Evolutionary conservation across 2,329 filamentous ascomycete genomes (phyloP).

Genomic region (Penicillium expansum): DNA sequence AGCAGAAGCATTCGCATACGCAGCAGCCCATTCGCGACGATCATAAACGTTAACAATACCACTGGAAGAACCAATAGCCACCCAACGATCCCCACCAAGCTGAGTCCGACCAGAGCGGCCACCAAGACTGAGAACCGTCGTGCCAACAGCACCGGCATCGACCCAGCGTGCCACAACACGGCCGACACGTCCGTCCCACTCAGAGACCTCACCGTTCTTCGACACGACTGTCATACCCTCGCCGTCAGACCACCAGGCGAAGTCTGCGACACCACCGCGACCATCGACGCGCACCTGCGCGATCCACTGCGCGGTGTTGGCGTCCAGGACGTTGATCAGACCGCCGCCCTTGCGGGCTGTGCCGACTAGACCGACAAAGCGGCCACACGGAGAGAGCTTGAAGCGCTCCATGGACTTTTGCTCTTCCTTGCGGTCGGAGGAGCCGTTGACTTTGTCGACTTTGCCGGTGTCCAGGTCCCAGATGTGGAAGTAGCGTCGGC

Average conservation of each 20-base stretch:
- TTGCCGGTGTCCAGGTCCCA: conserved; percentile 83
- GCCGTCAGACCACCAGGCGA: conserved; percentile 87
- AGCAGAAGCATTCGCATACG: conserved; percentile 34
- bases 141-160: conserved; percentile 85
- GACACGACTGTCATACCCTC: conserved; percentile 78
- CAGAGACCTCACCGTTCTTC: conserved; percentile 83
- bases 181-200: conserved; percentile 71
- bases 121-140: conserved; percentile 77
- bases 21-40: conserved; percentile 59
- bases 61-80: conserved; percentile 79
- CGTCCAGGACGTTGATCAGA: conserved; percentile 79
- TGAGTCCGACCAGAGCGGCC: conserved; percentile 39
- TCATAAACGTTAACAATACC: conserved; percentile 96
- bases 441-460: conserved; percentile 78
- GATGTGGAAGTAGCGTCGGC: conserved; percentile 86
- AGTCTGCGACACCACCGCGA: conserved; percentile 79
- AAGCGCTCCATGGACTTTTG: conserved; percentile 91
- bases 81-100: conserved; percentile 77
- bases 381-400: conserved; percentile 79
- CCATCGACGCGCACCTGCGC: conserved; percentile 78
- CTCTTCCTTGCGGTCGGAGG: conserved; percentile 67
- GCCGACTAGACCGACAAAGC: conserved; percentile 79
- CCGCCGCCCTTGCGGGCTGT: conserved; percentile 82
- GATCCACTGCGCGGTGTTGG: conserved; percentile 80
- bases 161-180: conserved; percentile 78